These are phyloP conservation scores for Rhynchosporium agropyri DNA, from an alignment of 2,329 filamentous ascomycete genomes.

Conservation along the genomic window DNA sequence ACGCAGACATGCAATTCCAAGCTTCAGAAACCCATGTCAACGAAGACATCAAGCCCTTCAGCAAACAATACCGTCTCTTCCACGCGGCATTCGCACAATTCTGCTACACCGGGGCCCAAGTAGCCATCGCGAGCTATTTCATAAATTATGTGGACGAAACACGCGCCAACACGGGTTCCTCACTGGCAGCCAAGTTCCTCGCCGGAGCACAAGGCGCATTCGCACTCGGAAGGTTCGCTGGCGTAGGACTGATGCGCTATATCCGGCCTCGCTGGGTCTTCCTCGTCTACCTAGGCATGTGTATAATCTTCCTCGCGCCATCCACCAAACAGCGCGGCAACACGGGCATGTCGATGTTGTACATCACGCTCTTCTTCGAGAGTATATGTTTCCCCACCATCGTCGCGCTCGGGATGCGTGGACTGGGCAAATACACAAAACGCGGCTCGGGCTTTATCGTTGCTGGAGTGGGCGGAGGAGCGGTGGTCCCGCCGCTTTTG, in stretches of 20 bases:
- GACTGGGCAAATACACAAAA: constrained; percentile 55
- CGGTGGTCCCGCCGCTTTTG: constrained; percentile 50
- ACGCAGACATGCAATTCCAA: constrained; percentile 58
- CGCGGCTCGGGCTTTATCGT: constrained; percentile 53
- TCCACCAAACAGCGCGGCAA: constrained; percentile 52
- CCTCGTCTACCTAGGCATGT: constrained; percentile 49
- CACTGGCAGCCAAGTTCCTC: constrained; percentile 51
- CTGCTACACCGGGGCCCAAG: constrained; percentile 64
- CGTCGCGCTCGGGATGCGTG: constrained; percentile 55
- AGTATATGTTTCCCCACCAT: constrained; percentile 57
- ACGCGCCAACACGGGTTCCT: constrained; percentile 41
- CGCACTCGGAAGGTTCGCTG: constrained; percentile 55
- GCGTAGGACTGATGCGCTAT: constrained; percentile 53
- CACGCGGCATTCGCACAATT: constrained; percentile 63
- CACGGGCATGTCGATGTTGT: constrained; percentile 54
- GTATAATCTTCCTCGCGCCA: constrained; percentile 53
- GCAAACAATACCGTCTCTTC: constrained; percentile 63
- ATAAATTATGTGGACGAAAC: constrained; percentile 54
- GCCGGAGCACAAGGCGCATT: constrained; percentile 59
- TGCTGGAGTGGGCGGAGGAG: constrained; percentile 52
- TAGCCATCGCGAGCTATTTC: constrained; percentile 57
- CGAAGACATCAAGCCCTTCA: constrained; percentile 53
- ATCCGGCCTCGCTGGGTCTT: constrained; percentile 55
- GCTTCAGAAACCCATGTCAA: constrained; percentile 46
- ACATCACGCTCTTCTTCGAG: constrained; percentile 55